Percentiles rank a stretch among this genome's conserved stretches.
phyloP scores from a whole-genome alignment of 768 basidiomycete genomes.

The Lactarius sanguifluus region DNA sequence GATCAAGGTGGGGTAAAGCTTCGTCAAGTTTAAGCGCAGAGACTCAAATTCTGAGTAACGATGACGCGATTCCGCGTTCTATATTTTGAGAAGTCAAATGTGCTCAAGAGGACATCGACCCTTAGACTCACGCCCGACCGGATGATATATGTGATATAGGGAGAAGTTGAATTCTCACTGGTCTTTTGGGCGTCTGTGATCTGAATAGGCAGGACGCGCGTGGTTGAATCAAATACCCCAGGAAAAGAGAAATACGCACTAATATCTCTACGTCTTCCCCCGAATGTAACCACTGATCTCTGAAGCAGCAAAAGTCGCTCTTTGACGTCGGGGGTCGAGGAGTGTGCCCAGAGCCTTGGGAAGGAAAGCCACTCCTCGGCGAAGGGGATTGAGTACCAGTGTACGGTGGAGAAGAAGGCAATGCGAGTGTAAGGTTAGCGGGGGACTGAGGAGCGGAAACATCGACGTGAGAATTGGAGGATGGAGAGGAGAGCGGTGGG shows the following conservation, averaged over 20 bases:
- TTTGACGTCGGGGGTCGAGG: constrained; percentile 53
- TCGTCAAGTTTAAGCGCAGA: constrained; percentile 75
- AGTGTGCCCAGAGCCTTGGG: constrained; percentile 55
- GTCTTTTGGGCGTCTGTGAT: constrained; percentile 97
- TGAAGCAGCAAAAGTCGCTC: constrained; percentile 74
- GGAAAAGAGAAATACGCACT: constrained; percentile 44
- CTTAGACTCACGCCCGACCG: constrained; percentile 66
- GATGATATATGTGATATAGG: constrained; percentile 95
- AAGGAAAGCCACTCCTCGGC: constrained; percentile 50
- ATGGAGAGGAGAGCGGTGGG: constrained; percentile 44
- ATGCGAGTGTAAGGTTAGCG: constrained; percentile 38
- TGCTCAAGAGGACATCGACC: not conserved
- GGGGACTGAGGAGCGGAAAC: constrained; percentile 64
- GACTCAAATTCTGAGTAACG: constrained; percentile 99
- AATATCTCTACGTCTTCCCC: constrained; percentile 80
- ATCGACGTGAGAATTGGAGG: constrained; percentile 54
- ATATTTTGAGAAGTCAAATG: constrained; percentile 20
- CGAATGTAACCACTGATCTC: constrained; percentile 76
- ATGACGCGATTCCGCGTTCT: constrained; percentile 83
- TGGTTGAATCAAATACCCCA: not conserved
- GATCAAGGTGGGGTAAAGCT: constrained; percentile 93
- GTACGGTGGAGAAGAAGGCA: constrained; percentile 44
- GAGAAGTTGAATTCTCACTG: constrained; percentile 77
- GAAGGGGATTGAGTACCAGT: constrained; percentile 23
- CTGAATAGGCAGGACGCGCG: constrained; percentile 41